These are phyloP conservation scores for Coemansia sp. DNA, from an alignment of 192 early-diverging fungal genomes.

Conservation along the genomic window DNA sequence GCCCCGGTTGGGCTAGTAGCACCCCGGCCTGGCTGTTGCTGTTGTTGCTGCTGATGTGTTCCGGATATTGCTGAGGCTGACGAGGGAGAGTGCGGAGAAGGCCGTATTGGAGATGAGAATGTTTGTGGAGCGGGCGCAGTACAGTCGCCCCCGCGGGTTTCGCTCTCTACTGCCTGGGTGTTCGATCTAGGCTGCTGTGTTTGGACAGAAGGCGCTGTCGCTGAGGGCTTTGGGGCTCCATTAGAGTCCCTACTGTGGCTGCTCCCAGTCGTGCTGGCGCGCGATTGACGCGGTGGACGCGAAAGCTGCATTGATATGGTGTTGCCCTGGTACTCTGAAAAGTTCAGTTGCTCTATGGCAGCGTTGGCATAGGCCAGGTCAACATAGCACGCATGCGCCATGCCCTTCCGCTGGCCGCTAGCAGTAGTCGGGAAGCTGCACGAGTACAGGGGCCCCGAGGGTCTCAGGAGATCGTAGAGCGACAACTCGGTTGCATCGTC, in stretches of 20 bases:
- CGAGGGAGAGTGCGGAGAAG: constrained; percentile 13
- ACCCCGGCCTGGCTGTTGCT: constrained; percentile 12
- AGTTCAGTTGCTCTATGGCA: constrained; percentile 54
- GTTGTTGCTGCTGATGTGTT: background rate
- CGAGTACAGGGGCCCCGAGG: constrained; percentile 50
- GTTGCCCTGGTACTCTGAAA: constrained; percentile 46
- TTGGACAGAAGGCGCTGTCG: background rate
- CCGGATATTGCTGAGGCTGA: background rate
- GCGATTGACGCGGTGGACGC: constrained; percentile 30
- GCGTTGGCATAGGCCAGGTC: constrained; percentile 31
- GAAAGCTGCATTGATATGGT: constrained; percentile 34
- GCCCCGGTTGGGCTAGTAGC: constrained; percentile 17
- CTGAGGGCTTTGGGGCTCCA: background rate
- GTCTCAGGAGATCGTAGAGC: constrained; percentile 52
- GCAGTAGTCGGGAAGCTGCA: constrained; percentile 40
- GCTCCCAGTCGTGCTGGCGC: constrained; percentile 15
- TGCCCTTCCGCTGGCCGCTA: constrained; percentile 25
- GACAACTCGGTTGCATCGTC: constrained; percentile 38
- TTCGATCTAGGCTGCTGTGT: background rate
- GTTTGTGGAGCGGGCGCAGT: background rate
- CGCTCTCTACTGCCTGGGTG: background rate
- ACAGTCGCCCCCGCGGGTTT: background rate
- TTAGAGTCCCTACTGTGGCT: constrained; percentile 1
- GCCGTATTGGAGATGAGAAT: constrained; percentile 3
- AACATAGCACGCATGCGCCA: constrained; percentile 49